These are phyloP conservation scores for Mallotus nudiflorus DNA, from an alignment of 345 rosid species.

Conservation along the genomic window DNA sequence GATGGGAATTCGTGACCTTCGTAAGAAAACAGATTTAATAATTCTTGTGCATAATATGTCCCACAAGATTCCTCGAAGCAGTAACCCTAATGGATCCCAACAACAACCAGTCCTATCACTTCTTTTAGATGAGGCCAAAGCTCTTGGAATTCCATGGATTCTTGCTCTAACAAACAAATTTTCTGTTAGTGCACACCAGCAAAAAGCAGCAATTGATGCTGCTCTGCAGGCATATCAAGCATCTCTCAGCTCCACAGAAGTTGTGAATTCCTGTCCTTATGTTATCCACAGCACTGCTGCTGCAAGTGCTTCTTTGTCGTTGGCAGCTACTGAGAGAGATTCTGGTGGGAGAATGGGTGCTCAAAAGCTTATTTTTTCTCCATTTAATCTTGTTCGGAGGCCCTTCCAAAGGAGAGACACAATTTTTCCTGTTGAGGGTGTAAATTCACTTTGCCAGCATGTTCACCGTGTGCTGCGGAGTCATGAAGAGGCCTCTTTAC, in stretches of 20 bases:
- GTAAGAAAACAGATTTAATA: slow-evolving; percentile 78
- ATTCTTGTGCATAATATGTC: slow-evolving; percentile 93
- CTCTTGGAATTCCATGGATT: slow-evolving; percentile 96
- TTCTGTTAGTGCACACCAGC: slow-evolving; percentile 98
- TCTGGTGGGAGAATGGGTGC: slow-evolving; percentile 48
- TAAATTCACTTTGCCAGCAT: slow-evolving; percentile 68
- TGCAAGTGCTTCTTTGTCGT: slow-evolving; percentile 67
- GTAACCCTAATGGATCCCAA: slow-evolving; percentile 40
- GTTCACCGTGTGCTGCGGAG: slow-evolving; percentile 66
- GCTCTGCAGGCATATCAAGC: slow-evolving; percentile 79
- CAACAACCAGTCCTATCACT: slow-evolving; percentile 79
- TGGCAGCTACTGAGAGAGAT: slow-evolving; percentile 57
- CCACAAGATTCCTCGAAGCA: slow-evolving; percentile 78
- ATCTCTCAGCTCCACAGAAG: slow-evolving; percentile 58
- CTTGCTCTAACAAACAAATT: slow-evolving; percentile 93
- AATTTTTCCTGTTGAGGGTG: slow-evolving; percentile 77
- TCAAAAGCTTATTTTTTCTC: slow-evolving; percentile 63
- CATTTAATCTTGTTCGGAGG: slow-evolving; percentile 61
- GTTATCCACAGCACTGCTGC: slow-evolving; percentile 54
- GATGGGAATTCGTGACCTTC: slow-evolving; percentile 77
- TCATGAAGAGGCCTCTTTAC: slow-evolving; percentile 80
- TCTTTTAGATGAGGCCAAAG: slow-evolving; percentile 81
- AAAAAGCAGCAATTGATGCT: slow-evolving; percentile 69
- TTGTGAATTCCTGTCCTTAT: slow-evolving; percentile 90
- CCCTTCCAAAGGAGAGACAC: slow-evolving; percentile 82